Percentiles rank a stretch among this genome's conserved stretches.
Conservation (phyloP, 768 basidiomycete species). For the Mycena maculata region DNA sequence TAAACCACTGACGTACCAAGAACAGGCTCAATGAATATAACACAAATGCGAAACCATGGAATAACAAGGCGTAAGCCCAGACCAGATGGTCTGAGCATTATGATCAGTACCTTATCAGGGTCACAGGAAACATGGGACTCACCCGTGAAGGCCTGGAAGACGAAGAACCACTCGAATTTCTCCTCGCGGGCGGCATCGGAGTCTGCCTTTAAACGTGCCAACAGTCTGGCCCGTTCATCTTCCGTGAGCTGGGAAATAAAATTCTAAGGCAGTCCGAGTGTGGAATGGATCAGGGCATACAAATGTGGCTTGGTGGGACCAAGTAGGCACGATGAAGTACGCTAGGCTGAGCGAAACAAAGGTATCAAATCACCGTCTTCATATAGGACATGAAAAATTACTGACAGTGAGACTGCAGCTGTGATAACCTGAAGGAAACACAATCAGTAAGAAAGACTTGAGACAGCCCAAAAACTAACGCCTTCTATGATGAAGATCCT, state of each 20-base stretch:
- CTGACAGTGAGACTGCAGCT: conserved; percentile 53
- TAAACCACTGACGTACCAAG: conserved; percentile 51
- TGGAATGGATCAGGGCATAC: conserved; percentile 46
- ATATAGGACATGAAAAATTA: background rate
- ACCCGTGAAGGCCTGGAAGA: conserved; percentile 64
- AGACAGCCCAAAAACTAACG: conserved; percentile 3
- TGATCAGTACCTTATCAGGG: no score
- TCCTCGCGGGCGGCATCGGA: conserved; percentile 66
- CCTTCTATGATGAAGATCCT: conserved; percentile 74
- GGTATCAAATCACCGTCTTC: background rate
- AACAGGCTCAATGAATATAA: conserved; percentile 70
- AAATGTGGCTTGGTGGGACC: conserved; percentile 68
- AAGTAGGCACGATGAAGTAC: conserved; percentile 68
- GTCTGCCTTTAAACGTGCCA: conserved; percentile 62
- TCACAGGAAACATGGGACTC: no score
- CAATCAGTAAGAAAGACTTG: background rate
- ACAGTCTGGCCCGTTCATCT: conserved; percentile 60
- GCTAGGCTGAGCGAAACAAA: conserved; percentile 40
- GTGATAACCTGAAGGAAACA: conserved; percentile 53
- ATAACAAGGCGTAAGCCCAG: conserved; percentile 69
- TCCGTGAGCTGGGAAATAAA: conserved; percentile 59
- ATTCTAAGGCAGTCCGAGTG: conserved; percentile 48
- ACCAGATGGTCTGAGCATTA: conserved; percentile 73
- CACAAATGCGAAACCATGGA: conserved; percentile 72
- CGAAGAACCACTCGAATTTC: conserved; percentile 67